Evolutionary conservation across 257 asterid genomes (phyloP).

Genomic region (Oldenlandia corymbosa): DNA sequence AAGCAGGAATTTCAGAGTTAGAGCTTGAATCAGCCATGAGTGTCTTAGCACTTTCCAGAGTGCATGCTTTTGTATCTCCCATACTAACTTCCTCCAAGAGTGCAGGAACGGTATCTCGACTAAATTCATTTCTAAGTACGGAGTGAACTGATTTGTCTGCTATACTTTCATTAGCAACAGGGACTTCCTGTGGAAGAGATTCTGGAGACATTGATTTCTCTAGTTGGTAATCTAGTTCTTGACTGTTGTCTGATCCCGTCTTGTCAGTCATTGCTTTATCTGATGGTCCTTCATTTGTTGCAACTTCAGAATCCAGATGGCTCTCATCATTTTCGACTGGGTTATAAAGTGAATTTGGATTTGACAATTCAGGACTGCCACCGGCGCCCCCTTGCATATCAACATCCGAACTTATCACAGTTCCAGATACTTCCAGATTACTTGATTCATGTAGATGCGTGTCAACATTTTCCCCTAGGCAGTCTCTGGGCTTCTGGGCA

Average conservation of each 20-base stretch:
- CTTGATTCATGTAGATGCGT: slow-evolving; percentile 24
- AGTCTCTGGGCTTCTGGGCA: slow-evolving; percentile 20
- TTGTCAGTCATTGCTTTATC: slow-evolving; percentile 23
- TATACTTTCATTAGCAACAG: slow-evolving; percentile 19
- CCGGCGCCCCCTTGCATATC: slow-evolving; percentile 31
- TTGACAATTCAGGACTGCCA: slow-evolving; percentile 29
- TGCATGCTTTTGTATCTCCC: slow-evolving; percentile 15
- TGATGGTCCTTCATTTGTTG: slow-evolving; percentile 30
- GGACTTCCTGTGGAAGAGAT: slow-evolving; percentile 33
- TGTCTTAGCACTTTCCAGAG: slow-evolving; percentile 28
- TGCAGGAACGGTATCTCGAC: slow-evolving; percentile 30
- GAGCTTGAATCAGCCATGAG: slow-evolving; percentile 27
- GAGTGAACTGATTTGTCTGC: slow-evolving; percentile 26
- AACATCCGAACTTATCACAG: slow-evolving; percentile 24
- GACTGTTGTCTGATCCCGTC: slow-evolving; percentile 27
- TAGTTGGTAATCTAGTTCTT: slow-evolving; percentile 29
- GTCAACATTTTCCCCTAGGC: slow-evolving; percentile 30
- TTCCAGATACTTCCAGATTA: slow-evolving; percentile 32
- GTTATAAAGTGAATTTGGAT: slow-evolving; percentile 30
- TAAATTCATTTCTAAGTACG: slow-evolving; percentile 27
- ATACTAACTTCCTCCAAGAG: slow-evolving; percentile 31
- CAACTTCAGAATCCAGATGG: slow-evolving; percentile 26
- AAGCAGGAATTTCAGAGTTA: slow-evolving; percentile 18
- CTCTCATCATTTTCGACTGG: slow-evolving; percentile 26
- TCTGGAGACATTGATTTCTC: slow-evolving; percentile 33